Percentiles rank a stretch among this genome's conserved stretches.
Conservation (phyloP, 2,329 filamentous ascomycete genomes). For the Exophiala sideris region DNA sequence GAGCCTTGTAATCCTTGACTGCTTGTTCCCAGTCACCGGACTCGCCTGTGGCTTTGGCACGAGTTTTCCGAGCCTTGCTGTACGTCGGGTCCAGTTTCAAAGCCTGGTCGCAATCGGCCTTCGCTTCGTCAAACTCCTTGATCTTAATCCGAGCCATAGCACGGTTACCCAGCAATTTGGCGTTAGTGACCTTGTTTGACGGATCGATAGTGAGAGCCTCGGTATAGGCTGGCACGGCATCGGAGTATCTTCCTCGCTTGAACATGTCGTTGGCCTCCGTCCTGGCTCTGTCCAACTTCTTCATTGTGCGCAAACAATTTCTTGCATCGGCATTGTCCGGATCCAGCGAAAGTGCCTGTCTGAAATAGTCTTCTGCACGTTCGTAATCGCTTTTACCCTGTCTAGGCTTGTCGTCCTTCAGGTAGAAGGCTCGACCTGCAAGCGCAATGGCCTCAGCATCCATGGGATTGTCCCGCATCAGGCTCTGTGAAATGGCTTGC, state of each 20-base stretch:
- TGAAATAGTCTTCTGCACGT: slow-evolving; percentile 88
- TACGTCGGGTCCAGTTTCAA: slow-evolving; percentile 79
- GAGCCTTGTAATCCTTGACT: slow-evolving; percentile 80
- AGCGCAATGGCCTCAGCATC: slow-evolving; percentile 93
- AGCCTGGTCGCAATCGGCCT: slow-evolving; percentile 81
- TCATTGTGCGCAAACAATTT: slow-evolving; percentile 82
- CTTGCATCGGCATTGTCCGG: slow-evolving; percentile 87
- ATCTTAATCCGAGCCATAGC: slow-evolving; percentile 76
- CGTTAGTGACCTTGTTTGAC: slow-evolving; percentile 84
- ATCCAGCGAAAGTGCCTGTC: slow-evolving; percentile 83
- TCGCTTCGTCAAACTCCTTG: slow-evolving; percentile 77
- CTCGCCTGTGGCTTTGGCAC: slow-evolving; percentile 82
- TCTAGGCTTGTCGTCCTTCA: slow-evolving; percentile 75
- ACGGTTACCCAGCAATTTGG: slow-evolving; percentile 91
- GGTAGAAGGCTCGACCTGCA: slow-evolving; percentile 81
- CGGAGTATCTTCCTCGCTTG: slow-evolving; percentile 76
- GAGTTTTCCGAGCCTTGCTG: slow-evolving; percentile 86
- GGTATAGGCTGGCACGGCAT: slow-evolving; percentile 80
- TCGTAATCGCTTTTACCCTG: slow-evolving; percentile 45
- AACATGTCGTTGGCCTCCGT: slow-evolving; percentile 88
- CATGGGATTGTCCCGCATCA: slow-evolving; percentile 81
- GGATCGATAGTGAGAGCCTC: slow-evolving; percentile 82
- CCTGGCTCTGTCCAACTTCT: slow-evolving; percentile 90
- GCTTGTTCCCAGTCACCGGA: slow-evolving; percentile 90
- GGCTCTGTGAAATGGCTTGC: slow-evolving; percentile 83